Evolutionary conservation across 805 yeast genomes (phyloP), one percentile per base, ranked within the genome.

Genomic region (Ogataea thermomethanolica): DNA sequence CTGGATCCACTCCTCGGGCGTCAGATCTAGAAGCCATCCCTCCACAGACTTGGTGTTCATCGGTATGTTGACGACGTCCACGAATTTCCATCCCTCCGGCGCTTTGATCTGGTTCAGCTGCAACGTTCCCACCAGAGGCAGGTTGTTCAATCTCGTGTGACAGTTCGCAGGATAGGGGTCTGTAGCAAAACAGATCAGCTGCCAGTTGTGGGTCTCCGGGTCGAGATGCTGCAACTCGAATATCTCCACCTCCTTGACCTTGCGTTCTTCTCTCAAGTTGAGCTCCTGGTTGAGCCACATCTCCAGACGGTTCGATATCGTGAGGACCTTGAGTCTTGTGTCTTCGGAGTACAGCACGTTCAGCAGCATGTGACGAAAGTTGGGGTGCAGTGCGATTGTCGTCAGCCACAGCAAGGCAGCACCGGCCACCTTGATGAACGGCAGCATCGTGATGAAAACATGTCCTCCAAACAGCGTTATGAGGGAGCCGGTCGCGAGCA

Each of bases 1-100:
- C 32, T 61, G 61, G 7, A 81, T 85, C 95, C 95, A 87, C 2
- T 53, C 59, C 20, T 65, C 62, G 0, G 88, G 87, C 13, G 73
- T 65, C 34, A 80, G 67, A 59, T 87, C 95, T 33, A 85, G 54
- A 8, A 61, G 63, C 96, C 96, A 87, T 9, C 72, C 70, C 4
- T 58, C 55, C 11, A 51, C 35, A 3, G 41, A 33, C 23, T 53
- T 46, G 6, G 50, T 53, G 41, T 39, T 44, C 11, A 22, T 41
- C 14, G 37, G 33, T 5, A 35, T 44, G 31, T 33, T 39, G 11
- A 14, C 41, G 25, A 39, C 26, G 7, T 52, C 54, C 20, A 53
- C 27, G 30, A 78, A 84, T 38, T 62, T 68, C 84, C 86, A 83
- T 34, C 74, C 74, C 25, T 51, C 48, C 1, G 90, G 90, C 4